Conservation (phyloP, 2,329 filamentous ascomycete species). For the Curvularia hawaiiensis region DNA sequence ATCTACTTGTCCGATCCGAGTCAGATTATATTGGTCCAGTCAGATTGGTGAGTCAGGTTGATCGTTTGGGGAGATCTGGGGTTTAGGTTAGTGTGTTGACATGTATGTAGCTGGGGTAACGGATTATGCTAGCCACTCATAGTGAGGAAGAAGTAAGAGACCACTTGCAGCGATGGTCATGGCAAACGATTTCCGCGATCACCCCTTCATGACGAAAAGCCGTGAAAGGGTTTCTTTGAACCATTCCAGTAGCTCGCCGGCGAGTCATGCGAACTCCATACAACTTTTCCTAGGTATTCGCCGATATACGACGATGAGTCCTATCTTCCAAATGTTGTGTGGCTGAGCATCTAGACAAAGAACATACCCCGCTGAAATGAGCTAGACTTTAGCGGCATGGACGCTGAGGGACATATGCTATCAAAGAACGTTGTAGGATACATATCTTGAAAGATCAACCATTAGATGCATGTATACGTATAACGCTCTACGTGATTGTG, state of each 20-base stretch:
- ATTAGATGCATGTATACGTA: not conserved
- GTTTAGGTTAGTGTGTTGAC: not conserved
- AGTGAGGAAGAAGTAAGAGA: not conserved
- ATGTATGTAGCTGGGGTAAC: not conserved
- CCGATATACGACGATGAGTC: no score
- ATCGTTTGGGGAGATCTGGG: not conserved
- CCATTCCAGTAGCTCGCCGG: no score
- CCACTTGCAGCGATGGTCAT: conserved; percentile 9
- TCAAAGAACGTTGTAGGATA: not conserved
- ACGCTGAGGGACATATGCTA: not conserved
- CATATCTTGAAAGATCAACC: not conserved
- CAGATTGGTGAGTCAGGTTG: conserved; percentile 3
- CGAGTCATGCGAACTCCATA: not conserved
- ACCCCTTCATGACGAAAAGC: not conserved
- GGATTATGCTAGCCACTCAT: conserved; percentile 13
- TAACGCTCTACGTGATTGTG: conserved; percentile 21
- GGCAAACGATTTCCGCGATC: conserved; percentile 26
- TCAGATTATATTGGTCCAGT: conserved; percentile 15
- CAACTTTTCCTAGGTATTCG: not conserved
- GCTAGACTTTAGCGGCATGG: not conserved
- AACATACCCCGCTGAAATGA: not conserved
- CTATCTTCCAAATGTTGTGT: not conserved
- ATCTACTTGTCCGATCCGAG: not conserved
- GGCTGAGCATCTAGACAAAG: not conserved
- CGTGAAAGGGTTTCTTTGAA: no score